Evolutionary conservation across 768 basidiomycete genomes (phyloP).

Genomic region (Lactarius evosmus): DNA sequence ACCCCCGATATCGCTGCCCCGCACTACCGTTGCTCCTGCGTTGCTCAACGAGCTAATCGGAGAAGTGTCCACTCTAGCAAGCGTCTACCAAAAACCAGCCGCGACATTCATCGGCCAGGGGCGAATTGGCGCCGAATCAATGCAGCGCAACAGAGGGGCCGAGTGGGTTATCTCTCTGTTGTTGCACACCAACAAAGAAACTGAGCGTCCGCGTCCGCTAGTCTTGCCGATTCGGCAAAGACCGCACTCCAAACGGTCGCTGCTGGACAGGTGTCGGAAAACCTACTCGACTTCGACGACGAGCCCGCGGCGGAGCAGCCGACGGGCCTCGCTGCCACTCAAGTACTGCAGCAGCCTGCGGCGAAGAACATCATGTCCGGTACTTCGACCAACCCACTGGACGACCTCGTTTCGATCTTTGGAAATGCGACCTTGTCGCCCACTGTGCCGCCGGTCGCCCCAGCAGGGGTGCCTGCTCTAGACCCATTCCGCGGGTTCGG

Average conservation of each 20-base stretch:
- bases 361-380: slow-evolving; percentile 72
- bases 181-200: background rate
- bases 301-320: slow-evolving; percentile 57
- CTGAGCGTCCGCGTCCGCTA: slow-evolving; percentile 28
- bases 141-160: slow-evolving; percentile 58
- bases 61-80: slow-evolving; percentile 86
- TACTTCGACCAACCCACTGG: slow-evolving; percentile 83
- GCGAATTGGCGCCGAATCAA: slow-evolving; percentile 76
- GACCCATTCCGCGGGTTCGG: slow-evolving; percentile 21
- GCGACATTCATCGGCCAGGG: slow-evolving; percentile 95
- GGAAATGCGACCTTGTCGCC: slow-evolving; percentile 46
- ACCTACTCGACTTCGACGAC: slow-evolving; percentile 92
- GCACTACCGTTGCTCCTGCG: slow-evolving; percentile 83
- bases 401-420: slow-evolving; percentile 93
- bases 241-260: slow-evolving; percentile 91
- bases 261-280: slow-evolving; percentile 90
- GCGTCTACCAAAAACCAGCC: slow-evolving; percentile 96
- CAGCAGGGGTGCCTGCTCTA: slow-evolving; percentile 26
- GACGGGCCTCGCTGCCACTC: slow-evolving; percentile 74
- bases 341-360: slow-evolving; percentile 66
- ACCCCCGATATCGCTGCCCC: slow-evolving; percentile 90
- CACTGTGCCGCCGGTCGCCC: background rate
- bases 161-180: slow-evolving; percentile 46
- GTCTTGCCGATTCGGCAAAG: slow-evolving; percentile 62
- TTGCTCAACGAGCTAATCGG: slow-evolving; percentile 88